Percentiles rank a stretch among this genome's conserved stretches.
These are phyloP conservation scores for Pyrrhoderma lamaoense DNA, from an alignment of 1,284 basidiomycete genomes.

Conservation along the genomic window DNA sequence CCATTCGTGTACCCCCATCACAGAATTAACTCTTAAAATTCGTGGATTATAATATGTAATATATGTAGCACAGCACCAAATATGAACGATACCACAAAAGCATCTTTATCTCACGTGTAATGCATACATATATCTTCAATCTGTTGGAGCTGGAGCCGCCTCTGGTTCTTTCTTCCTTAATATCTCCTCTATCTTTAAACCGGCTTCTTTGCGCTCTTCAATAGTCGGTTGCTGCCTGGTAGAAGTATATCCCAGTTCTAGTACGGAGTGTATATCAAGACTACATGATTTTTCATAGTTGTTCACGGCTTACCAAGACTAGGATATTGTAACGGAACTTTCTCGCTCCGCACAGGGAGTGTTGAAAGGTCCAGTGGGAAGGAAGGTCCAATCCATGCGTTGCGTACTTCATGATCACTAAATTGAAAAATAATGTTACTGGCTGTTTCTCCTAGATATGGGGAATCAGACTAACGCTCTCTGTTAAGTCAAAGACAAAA, in stretches of 20 bases:
- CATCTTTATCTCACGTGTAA: no score
- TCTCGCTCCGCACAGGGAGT: conserved; percentile 42
- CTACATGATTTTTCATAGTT: background rate
- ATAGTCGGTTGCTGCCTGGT: conserved; percentile 33
- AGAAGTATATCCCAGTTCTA: conserved; percentile 51
- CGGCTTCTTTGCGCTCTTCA: conserved; percentile 42
- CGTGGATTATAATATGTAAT: background rate
- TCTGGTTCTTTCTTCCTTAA: conserved; percentile 42
- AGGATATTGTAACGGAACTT: conserved; percentile 63
- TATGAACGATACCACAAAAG: no score
- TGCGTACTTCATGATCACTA: conserved; percentile 58
- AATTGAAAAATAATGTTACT: conserved; percentile 1
- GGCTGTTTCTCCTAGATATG: background rate
- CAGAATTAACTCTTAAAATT: background rate
- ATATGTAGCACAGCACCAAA: no score
- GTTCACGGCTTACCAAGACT: conserved; percentile 46
- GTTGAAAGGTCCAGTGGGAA: conserved; percentile 55
- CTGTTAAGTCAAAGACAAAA: background rate
- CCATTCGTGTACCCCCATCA: conserved; percentile 39
- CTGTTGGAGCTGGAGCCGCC: conserved; percentile 42
- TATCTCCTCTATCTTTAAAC: conserved; percentile 42
- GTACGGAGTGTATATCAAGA: background rate
- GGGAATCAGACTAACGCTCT: background rate
- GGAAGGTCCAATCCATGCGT: conserved; percentile 64
- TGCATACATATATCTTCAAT: no score